These are phyloP conservation scores for Endoconidiophora polonica DNA, from an alignment of 2,329 filamentous ascomycete species.

Conservation along the genomic window DNA sequence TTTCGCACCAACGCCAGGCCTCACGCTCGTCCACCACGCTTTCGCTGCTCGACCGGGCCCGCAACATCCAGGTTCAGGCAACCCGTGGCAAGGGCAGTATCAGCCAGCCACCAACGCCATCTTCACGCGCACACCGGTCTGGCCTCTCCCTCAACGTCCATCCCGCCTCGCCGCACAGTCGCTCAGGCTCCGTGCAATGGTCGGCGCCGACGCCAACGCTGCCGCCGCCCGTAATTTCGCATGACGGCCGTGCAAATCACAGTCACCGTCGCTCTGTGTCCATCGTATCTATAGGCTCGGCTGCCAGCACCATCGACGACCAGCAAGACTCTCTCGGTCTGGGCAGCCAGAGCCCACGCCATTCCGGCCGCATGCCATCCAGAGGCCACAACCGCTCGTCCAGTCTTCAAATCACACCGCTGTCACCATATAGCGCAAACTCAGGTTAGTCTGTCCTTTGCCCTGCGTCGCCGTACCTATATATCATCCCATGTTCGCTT, in stretches of 20 bases:
- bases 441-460: constrained; percentile 22
- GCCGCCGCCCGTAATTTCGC: constrained; percentile 14
- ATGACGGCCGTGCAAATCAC: constrained; percentile 17
- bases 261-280: constrained; percentile 60
- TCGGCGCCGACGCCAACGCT: constrained; percentile 19
- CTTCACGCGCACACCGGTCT: constrained; percentile 43
- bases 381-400: constrained; percentile 59
- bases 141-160: constrained; percentile 47
- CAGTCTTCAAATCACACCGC: constrained; percentile 55
- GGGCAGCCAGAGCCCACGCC: constrained; percentile 6
- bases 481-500: too few species aligned
- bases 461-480: neutral
- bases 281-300: constrained; percentile 59
- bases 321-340: constrained; percentile 16
- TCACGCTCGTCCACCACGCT: constrained; percentile 24
- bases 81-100: constrained; percentile 22
- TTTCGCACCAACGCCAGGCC: constrained; percentile 21
- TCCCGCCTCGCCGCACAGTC: constrained; percentile 26
- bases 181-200: constrained; percentile 33
- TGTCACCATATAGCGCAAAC: constrained; percentile 26
- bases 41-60: constrained; percentile 24
- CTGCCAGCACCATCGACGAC: constrained; percentile 32
- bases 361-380: constrained; percentile 4
- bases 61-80: constrained; percentile 27
- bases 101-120: constrained; percentile 23